Evolutionary conservation across 1,284 basidiomycete species (phyloP), one percentile per base, ranked within the genome.

Genomic region (Puccinia triticina): DNA sequence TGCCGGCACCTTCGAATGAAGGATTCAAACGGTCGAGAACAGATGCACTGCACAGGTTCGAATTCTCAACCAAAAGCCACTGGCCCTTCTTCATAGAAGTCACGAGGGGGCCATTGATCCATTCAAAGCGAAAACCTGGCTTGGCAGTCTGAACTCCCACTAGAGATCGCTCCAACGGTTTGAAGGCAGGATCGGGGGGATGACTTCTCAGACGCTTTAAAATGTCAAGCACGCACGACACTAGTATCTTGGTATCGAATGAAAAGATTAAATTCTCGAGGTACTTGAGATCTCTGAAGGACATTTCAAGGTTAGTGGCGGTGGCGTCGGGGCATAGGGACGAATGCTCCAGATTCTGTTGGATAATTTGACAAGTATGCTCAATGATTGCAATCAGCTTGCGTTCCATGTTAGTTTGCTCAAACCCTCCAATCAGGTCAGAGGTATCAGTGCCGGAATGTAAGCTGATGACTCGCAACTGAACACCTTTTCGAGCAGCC

Each of bases 21-120:
- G 95, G 96, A 87, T 99, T 99, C 66, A 99, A 91, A 37, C 97
- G 91, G 89, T 99, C 97, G 37, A 99, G 91, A 5, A 99, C 96
- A 2, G 96, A 96, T 1, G 97, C 92, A 83, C 91, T 95, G 88
- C 97, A 99, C 18, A 96, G 89, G 86, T 99, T 99, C 76, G 97
- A 96, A 83, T 93, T 93, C 84, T 98, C 94, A 78, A 99, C 90
- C 66, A 98, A 89, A 73, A 98, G 89, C 96, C 97, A 98, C 84
- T 92, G 89, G 0, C 98, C 97, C 32, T 90, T 88, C 86, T 92
- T 93, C 89, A 99, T 91, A 0, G 97, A 96, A 66, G 89, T 90
- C 40, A 98, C 90, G 26, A 99, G 89, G n/a, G 95, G 94, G 0
- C 97, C 97, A 86, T 99, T 96, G 14, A 95, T 90, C 97, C 98